Conservation (phyloP, 2,329 filamentous ascomycete species). For the Cladosporium halotolerans region DNA sequence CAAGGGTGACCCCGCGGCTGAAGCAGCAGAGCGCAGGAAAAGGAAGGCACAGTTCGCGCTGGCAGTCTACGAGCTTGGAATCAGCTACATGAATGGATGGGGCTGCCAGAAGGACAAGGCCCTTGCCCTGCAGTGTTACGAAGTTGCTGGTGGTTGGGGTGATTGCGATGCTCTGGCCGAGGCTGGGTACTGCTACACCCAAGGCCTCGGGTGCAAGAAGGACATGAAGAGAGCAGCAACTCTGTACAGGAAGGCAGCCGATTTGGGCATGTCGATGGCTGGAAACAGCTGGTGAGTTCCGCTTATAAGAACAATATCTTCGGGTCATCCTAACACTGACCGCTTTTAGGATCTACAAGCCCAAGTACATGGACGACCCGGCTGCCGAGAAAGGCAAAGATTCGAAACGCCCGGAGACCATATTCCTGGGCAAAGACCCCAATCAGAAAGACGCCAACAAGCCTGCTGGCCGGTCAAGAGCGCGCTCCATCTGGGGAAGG, state of each 20-base stretch:
- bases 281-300: conserved; percentile 88
- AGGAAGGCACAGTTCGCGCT: conserved; percentile 90
- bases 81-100: conserved; percentile 98
- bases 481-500: conserved; percentile 20
- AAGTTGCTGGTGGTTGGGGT: conserved; percentile 93
- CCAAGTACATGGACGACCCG: conserved; percentile 72
- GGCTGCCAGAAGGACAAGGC: conserved; percentile 88
- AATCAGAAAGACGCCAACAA: not conserved
- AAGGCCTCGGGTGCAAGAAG: conserved; percentile 91
- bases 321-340: not conserved
- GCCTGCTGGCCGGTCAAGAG: conserved; percentile 12
- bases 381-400: conserved; percentile 26
- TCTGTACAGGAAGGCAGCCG: conserved; percentile 84
- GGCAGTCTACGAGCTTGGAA: conserved; percentile 91
- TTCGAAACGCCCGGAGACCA: conserved; percentile 69
- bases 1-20: conserved; percentile 48
- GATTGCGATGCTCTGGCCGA: conserved; percentile 91
- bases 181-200: conserved; percentile 91
- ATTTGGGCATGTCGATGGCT: conserved; percentile 93
- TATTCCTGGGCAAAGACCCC: conserved; percentile 37
- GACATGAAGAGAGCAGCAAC: conserved; percentile 89
- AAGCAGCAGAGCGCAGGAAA: conserved; percentile 67
- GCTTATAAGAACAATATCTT: not conserved
- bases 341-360: conserved; percentile 77
- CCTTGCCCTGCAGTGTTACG: conserved; percentile 85